Evolutionary conservation across 805 yeast genomes (phyloP).

Genomic region (Spathaspora boniae): DNA sequence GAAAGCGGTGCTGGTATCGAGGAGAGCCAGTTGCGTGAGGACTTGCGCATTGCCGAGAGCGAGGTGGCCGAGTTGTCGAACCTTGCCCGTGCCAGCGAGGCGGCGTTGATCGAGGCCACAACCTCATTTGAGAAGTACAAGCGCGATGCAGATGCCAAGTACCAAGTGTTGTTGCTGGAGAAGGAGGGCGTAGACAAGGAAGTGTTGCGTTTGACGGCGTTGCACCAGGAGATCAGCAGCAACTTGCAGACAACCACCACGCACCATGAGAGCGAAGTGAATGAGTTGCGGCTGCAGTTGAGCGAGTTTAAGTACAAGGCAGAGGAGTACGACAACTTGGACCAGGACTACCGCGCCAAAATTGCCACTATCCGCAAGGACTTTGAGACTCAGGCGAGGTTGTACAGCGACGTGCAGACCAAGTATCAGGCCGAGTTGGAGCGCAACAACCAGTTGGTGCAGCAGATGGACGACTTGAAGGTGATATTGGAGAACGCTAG

Average conservation of each 20-base stretch:
- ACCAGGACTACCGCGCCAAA: conserved; percentile 29
- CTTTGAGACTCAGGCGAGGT: conserved; percentile 38
- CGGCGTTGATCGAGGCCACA: conserved; percentile 54
- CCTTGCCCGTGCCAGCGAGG: conserved; percentile 66
- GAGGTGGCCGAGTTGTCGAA: conserved; percentile 57
- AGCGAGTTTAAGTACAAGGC: conserved; percentile 27
- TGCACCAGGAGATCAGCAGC: conserved; percentile 20
- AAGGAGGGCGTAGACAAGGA: conserved; percentile 20
- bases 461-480: conserved; percentile 20
- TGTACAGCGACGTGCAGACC: conserved; percentile 47
- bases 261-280: conserved; percentile 20
- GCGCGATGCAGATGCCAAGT: conserved; percentile 20
- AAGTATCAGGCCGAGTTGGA: conserved; percentile 56
- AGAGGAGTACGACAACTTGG: conserved; percentile 29
- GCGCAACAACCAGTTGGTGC: conserved; percentile 51
- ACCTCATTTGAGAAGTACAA: conserved; percentile 47
- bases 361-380: conserved; percentile 26
- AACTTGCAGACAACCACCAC: conserved; percentile 18
- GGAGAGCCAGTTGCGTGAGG: conserved; percentile 47
- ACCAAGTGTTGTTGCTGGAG: conserved; percentile 19
- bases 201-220: conserved; percentile 17
- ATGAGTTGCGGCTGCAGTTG: conserved; percentile 22
- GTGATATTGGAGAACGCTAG: conserved; percentile 16
- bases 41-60: conserved; percentile 54
- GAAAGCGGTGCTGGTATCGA: conserved; percentile 29